Evolutionary conservation across 352 stramenopile genomes (phyloP), one percentile per base, ranked within the genome.

Genomic region (Stephanocyclus meneghinianus): DNA sequence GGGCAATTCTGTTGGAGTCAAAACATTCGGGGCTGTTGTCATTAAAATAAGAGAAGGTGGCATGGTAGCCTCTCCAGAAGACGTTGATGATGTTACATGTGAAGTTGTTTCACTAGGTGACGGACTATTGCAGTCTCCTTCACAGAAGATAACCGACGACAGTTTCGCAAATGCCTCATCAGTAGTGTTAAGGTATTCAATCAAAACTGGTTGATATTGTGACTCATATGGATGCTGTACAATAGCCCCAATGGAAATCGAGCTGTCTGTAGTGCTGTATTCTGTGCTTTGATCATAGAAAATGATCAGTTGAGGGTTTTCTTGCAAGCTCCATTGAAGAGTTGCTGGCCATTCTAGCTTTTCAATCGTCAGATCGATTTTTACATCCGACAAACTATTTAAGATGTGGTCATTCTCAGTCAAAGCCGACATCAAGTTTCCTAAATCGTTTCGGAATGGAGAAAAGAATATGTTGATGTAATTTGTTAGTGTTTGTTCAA

Each of bases 391-490:
- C 13, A 83, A 40, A 71, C 76, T 76, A 9, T 71, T 56, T 35
- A 83, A 32, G 0, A 74, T 50, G 11, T 74, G 60, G 50, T 83
- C 63, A 18, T 68, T 44, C 11, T 56, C 53, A 10, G 56, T 37
- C 44, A 62, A 66, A 0, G n/a, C 21, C 16, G 11, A 47, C 9
- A 78, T 50, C 13, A 57, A 42, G 29, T 40, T 6, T 30, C 7
- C 4, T n/a, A 70, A 59, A 47, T 70, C 26, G 1, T 16, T 29
- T 50, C 56, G 29, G 5, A 35, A 64, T 18, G 60, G 8, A 0
- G 74, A 81, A 61, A 67, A 83, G 16, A 83, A 83, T 5, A 66
- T 63, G 40, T 71, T 78, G 21, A 78, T 51, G 37, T 83, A 83
- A 44, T 61, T 72, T 32, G 78, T 40, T 10, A 83, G 32, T 57